Conservation (phyloP, 1,139 yeast species). For the Geotrichum siamense region DNA sequence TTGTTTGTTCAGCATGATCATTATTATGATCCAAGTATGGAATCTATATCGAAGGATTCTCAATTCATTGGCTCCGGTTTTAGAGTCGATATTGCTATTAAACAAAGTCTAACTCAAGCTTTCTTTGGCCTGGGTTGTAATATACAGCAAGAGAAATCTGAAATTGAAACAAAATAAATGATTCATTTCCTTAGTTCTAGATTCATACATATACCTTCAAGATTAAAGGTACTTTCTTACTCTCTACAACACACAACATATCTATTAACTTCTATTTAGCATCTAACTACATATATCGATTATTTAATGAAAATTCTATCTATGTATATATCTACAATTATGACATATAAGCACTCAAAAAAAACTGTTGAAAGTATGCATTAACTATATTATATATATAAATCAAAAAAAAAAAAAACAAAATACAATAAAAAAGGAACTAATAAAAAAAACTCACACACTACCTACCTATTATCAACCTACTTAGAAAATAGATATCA, state of each 20-base stretch:
- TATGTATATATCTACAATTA: too few species aligned
- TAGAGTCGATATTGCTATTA: constrained; percentile 59
- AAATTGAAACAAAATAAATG: not conserved
- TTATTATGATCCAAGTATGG: constrained; percentile 56
- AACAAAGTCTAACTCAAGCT: constrained; percentile 77
- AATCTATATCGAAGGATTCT: constrained; percentile 52
- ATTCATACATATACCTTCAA: too few species aligned
- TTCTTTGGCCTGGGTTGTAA: constrained; percentile 83
- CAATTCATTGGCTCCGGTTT: constrained; percentile 85
- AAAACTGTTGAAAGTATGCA: constrained; percentile 13
- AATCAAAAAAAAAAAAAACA: constrained; percentile 1
- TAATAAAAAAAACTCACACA: not conserved
- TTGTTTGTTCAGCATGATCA: constrained; percentile 42
- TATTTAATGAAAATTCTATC: too few species aligned
- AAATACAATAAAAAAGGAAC: not conserved
- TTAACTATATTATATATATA: too few species aligned
- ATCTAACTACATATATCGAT: too few species aligned
- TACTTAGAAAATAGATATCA: too few species aligned
- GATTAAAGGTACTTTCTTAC: too few species aligned
- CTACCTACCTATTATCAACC: too few species aligned
- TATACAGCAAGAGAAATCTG: constrained; percentile 54
- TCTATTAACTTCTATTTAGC: too few species aligned
- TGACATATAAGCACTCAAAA: not conserved
- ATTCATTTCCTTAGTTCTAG: too few species aligned
- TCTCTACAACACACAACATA: too few species aligned